Percentiles rank a stretch among this genome's conserved stretches.
Conservation (phyloP, 177 flowering plant genomes). For the Telopea speciosissima region DNA sequence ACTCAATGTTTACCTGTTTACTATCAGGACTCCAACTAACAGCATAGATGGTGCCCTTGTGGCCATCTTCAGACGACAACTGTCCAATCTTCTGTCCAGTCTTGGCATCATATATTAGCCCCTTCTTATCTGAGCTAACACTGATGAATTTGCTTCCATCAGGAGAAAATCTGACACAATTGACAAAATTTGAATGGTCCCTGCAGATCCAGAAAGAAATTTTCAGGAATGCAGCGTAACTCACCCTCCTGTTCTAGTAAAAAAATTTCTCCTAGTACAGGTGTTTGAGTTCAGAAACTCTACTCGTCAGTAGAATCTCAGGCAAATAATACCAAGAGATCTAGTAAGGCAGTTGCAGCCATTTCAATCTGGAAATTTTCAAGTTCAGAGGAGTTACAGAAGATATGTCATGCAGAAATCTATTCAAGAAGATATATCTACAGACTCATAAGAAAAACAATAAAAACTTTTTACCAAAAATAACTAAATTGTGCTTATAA, state of each 20-base stretch:
- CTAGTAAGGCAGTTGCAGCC: background rate
- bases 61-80: constrained; percentile 76
- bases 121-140: constrained; percentile 96
- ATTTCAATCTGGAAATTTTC: background rate
- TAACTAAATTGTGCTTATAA: background rate
- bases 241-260: background rate
- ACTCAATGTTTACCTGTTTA: constrained; percentile 44
- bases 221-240: background rate
- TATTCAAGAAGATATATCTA: too few relatives aligned
- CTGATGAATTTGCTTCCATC: constrained; percentile 90
- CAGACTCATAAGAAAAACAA: too few relatives aligned
- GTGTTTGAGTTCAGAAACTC: too few relatives aligned
- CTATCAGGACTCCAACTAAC: constrained; percentile 96
- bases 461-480: too few relatives aligned
- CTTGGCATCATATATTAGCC: constrained; percentile 81
- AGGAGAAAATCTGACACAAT: constrained; percentile 88
- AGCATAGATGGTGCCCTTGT: constrained; percentile 92
- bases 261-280: too few relatives aligned
- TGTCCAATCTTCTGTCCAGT: constrained; percentile 81
- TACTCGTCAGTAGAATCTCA: background rate
- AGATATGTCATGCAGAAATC: too few relatives aligned
- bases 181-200: constrained; percentile 93
- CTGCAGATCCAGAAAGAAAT: constrained; percentile 32
- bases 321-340: background rate
- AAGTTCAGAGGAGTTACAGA: too few relatives aligned